Percentiles rank a stretch among this genome's conserved stretches.
Conservation (phyloP, 345 rosid genomes). For the Camelina neglecta region DNA sequence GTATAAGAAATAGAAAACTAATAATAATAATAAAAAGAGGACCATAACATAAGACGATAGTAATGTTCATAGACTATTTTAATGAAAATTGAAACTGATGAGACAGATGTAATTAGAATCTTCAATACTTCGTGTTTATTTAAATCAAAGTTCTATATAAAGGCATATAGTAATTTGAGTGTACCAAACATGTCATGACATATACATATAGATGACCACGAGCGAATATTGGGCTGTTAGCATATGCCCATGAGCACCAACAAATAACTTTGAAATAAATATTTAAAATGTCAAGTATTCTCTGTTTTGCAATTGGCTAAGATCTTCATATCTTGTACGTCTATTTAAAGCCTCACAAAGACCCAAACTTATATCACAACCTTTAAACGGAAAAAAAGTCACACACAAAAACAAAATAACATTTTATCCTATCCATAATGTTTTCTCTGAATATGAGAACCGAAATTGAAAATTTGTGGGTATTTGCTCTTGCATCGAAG, state of each 20-base stretch:
- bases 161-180: slow-evolving; percentile 18
- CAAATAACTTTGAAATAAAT: neutral
- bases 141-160: neutral
- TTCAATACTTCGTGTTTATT: slow-evolving; percentile 13
- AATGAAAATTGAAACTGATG: neutral
- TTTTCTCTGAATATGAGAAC: slow-evolving; percentile 44
- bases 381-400: slow-evolving; percentile 19
- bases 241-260: slow-evolving; percentile 40
- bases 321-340: slow-evolving; percentile 3
- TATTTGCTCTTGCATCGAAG: slow-evolving; percentile 64
- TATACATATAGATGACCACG: slow-evolving; percentile 34
- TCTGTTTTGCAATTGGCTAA: slow-evolving; percentile 32
- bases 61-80: slow-evolving; percentile 3
- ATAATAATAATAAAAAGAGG: neutral
- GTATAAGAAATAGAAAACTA: neutral
- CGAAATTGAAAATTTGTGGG: slow-evolving; percentile 52
- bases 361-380: slow-evolving; percentile 36
- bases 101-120: slow-evolving; percentile 28
- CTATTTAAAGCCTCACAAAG: slow-evolving; percentile 38
- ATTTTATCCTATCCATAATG: slow-evolving; percentile 28
- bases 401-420: neutral
- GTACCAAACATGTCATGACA: slow-evolving; percentile 35
- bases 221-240: slow-evolving; percentile 22
- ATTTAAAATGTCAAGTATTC: slow-evolving; percentile 5
- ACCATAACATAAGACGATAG: slow-evolving; percentile 16